phyloP scores from a whole-genome alignment of 768 basidiomycete species.

The Mrakia gelida region DNA sequence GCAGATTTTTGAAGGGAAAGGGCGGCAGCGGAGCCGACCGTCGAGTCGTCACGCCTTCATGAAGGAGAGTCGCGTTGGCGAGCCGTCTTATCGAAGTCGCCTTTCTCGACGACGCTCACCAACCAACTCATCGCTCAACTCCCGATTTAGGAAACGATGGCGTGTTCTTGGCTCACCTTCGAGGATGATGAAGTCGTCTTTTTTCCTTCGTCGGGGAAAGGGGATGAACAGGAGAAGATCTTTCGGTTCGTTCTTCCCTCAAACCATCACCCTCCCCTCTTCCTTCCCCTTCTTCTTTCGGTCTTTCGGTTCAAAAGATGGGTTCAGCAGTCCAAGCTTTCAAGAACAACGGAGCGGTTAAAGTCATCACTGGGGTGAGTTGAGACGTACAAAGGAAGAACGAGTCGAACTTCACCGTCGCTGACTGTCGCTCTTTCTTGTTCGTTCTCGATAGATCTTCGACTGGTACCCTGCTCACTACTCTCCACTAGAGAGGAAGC shows the following conservation, averaged over 20 bases:
- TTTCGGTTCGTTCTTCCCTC: neutral
- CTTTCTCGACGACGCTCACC: no score
- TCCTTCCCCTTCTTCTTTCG: neutral
- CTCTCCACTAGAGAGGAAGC: conserved; percentile 34
- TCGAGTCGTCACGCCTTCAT: no score
- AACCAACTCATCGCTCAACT: no score
- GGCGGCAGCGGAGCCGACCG: no score
- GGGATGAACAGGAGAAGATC: neutral
- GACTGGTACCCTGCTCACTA: conserved; percentile 3
- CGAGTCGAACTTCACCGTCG: no score
- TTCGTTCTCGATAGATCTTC: neutral
- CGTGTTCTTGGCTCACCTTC: neutral
- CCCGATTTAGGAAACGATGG: no score
- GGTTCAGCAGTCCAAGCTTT: neutral
- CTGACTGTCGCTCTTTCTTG: neutral
- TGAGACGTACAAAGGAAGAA: neutral
- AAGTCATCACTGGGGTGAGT: neutral
- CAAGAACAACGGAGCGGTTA: neutral
- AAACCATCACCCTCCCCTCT: neutral
- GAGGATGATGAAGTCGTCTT: no score
- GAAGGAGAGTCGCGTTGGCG: no score
- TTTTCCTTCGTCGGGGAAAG: neutral
- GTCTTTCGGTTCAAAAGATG: neutral
- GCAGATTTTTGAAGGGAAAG: no score
- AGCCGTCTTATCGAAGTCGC: no score